Conservation (phyloP, 306 rosid species). For the Ceratonia siliqua region DNA sequence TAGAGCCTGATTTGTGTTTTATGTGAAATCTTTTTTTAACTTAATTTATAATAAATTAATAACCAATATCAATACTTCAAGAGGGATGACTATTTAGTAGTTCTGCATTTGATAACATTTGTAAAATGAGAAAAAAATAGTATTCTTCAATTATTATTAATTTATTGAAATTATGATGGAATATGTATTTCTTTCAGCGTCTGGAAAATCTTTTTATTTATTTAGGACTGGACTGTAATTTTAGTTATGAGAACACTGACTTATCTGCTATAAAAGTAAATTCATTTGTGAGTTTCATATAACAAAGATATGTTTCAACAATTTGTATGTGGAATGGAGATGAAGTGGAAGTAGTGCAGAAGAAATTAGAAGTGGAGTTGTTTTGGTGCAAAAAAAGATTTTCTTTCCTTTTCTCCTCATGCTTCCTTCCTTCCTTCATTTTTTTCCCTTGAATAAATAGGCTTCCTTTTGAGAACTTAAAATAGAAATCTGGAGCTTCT, state of each 20-base stretch:
- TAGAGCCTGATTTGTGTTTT: conserved; percentile 13
- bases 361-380: not conserved
- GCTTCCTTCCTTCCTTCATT: not conserved
- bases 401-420: not conserved
- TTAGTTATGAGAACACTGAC: not conserved
- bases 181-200: not conserved
- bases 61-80: not conserved
- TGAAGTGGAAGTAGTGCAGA: conserved; percentile 13
- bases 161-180: conserved; percentile 8
- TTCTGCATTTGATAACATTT: not conserved
- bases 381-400: not conserved
- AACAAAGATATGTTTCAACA: not conserved
- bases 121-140: not conserved
- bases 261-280: conserved; percentile 9
- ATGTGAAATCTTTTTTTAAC: not conserved
- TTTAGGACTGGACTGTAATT: not conserved
- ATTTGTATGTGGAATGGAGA: not conserved
- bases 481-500: conserved; percentile 11
- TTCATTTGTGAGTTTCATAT: conserved; percentile 1
- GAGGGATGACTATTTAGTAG: not conserved
- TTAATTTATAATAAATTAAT: conserved; percentile 5
- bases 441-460: not conserved
- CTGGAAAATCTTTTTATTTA: not conserved
- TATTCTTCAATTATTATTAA: not conserved
- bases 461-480: not conserved